Conservation (phyloP, 1,284 basidiomycete species). For the Pseudozyma thailandica region DNA sequence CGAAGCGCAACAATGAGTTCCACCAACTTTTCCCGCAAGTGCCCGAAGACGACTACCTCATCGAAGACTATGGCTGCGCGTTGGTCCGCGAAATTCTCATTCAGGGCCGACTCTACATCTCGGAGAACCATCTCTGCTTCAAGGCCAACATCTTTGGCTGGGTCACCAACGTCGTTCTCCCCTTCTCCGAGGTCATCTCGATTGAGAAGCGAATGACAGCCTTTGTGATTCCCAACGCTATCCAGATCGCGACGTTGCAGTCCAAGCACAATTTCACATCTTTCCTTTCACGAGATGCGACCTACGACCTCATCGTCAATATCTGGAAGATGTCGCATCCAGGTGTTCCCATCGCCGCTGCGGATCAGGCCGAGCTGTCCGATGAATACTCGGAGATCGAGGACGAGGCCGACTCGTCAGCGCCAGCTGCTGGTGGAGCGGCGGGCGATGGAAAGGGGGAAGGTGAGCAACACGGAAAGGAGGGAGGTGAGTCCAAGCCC, state of each 20-base stretch:
- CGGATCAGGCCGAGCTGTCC: constrained; percentile 59
- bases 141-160: constrained; percentile 99
- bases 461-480: constrained; percentile 17
- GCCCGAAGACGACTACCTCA: constrained; percentile 95
- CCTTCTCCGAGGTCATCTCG: constrained; percentile 87
- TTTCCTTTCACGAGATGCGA: constrained; percentile 94
- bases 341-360: constrained; percentile 72
- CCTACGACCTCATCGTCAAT: constrained; percentile 93
- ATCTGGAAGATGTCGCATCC: constrained; percentile 93
- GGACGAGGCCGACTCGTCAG: constrained; percentile 36
- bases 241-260: constrained; percentile 85
- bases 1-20: constrained; percentile 93
- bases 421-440: constrained; percentile 16
- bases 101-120: constrained; percentile 94
- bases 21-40: constrained; percentile 86
- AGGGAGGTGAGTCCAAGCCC: constrained; percentile 30
- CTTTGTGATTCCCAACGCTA: constrained; percentile 97
- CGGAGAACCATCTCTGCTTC: constrained; percentile 97
- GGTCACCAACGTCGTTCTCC: constrained; percentile 92
- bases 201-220: constrained; percentile 99
- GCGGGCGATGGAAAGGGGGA: constrained; percentile 33
- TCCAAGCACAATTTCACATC: constrained; percentile 88
- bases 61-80: constrained; percentile 99
- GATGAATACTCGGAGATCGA: constrained; percentile 50
- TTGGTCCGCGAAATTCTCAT: constrained; percentile 94